Evolutionary conservation across 2,329 filamentous ascomycete genomes (phyloP), one percentile per base, ranked within the genome.

Genomic region (Colletotrichum plurivorum): DNA sequence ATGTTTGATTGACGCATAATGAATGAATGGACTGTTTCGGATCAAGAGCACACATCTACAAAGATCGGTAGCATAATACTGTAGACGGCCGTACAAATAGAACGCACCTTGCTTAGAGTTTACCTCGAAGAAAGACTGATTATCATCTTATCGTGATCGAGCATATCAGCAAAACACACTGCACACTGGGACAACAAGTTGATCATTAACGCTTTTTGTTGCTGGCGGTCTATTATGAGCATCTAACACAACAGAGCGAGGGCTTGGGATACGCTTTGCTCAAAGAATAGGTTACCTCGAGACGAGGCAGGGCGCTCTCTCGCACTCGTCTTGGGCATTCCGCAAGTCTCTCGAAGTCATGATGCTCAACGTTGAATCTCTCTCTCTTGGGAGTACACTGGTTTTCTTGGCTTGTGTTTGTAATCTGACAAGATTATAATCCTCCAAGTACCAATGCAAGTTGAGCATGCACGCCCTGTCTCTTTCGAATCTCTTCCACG

Each of bases 371-470:
- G 67, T 48, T 49, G 41, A 56, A 71, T 66, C 60, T 69, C 69
- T 71, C 69, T 71, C 69, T 65, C 67, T 69, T 62, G 45, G 56
- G 67, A 67, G 53, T 70, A 67, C 61, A 70, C 51, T 61, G 67
- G 67, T 69, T 68, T 27, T 71, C 22, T 66, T 71, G 67, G 65
- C 48, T 60, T 56, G 55, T 57, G 51, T 51, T 61, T 61, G 67
- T 70, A 70, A 58, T 70, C 67, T 57, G 62, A 70, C 69, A 70
- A 69, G 51, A 70, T 70, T 67, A 70, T 31, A 62, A 45, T 59
- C 61, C 56, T 54, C 57, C 25, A 65, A 67, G 57, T 67, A 67
- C 66, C 69, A 71, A 68, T 64, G 66, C 66, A 64, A 61, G 61
- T 58, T 64, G 65, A 69, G 69, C 55, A 53, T 61, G 68, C 55